Percentiles rank a stretch among this genome's conserved stretches.
Evolutionary conservation across 495 filamentous ascomycete genomes (phyloP).

Genomic region (Hapsidospora chrysogenum): DNA sequence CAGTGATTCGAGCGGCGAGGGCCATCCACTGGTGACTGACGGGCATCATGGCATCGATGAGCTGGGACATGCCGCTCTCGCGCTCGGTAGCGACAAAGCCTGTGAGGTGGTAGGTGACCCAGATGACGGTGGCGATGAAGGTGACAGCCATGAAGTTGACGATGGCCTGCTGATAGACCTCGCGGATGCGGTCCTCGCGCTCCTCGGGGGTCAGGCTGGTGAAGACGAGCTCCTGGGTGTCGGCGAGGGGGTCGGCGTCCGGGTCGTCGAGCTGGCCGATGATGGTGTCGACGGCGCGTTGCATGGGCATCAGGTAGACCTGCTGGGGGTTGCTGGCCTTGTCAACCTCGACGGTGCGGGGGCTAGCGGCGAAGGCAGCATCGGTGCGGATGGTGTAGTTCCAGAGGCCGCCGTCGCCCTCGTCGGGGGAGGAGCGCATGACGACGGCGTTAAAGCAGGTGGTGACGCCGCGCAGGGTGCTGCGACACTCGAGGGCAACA

Average conservation of each 20-base stretch:
- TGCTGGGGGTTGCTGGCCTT: slow-evolving; percentile 47
- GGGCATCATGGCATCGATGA: slow-evolving; percentile 72
- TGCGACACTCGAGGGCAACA: slow-evolving; percentile 44
- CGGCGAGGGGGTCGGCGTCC: slow-evolving; percentile 20
- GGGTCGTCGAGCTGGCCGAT: slow-evolving; percentile 35
- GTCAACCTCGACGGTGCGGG: slow-evolving; percentile 36
- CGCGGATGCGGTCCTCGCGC: slow-evolving; percentile 39
- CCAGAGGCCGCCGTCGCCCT: slow-evolving; percentile 52
- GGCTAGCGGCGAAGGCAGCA: slow-evolving; percentile 32
- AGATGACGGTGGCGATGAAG: slow-evolving; percentile 51
- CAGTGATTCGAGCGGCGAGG: slow-evolving; percentile 47
- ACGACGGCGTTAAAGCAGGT: slow-evolving; percentile 59
- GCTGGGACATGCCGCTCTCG: slow-evolving; percentile 61
- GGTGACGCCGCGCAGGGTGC: slow-evolving; percentile 51
- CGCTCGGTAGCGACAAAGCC: slow-evolving; percentile 63
- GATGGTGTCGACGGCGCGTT: slow-evolving; percentile 56
- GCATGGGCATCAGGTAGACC: slow-evolving; percentile 60
- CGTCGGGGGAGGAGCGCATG: slow-evolving; percentile 53
- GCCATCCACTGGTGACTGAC: slow-evolving; percentile 45
- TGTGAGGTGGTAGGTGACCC: slow-evolving; percentile 57
- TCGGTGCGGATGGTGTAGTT: slow-evolving; percentile 74
- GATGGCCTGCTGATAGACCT: slow-evolving; percentile 49
- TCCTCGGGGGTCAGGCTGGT: slow-evolving; percentile 50
- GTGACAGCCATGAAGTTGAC: slow-evolving; percentile 50
- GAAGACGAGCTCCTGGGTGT: slow-evolving; percentile 51